Evolutionary conservation across 23 red algal genomes (phyloP), one percentile per base, ranked within the genome.

Genomic region (Pyropia haitanensis): DNA sequence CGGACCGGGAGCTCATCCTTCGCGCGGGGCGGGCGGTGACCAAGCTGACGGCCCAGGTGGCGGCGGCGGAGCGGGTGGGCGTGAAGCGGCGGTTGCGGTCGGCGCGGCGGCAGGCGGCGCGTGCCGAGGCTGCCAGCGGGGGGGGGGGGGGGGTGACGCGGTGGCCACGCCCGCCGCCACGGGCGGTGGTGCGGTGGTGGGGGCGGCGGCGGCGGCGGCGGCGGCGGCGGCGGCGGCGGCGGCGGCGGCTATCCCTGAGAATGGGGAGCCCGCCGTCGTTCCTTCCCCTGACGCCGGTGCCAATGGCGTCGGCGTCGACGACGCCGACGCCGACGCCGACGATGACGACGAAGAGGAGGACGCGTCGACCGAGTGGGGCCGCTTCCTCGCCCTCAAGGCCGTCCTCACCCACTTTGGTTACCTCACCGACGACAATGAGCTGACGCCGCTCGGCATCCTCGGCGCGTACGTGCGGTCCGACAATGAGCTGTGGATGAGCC

Each of bases 401-500:
- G 89, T 95, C 0, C 68, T 95, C 14, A 62, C 67, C 34, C 70
- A 78, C 26, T 95, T 79, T 57, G 79, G 78, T 9, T 95, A 73
- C 68, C 23, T 95, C 24, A 60, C 80, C n/a, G 72, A 64, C 18
- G 53, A 73, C 21, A 61, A 85, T 21, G 55, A 73, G 16, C 65
- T 96, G 1, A 96, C 92, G 10, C 64, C 65, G 19, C 32, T 96
- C n/a, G 92, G 92, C 14, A 51, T 48, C 16, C 16, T 96, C 1
- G 85, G 84, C 21, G 82, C 83, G 6, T 62, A 72, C 44, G 63
- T 90, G 48, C 61, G 92, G 17, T 65, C 76, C n/a, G 84, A 89
- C 18, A 96, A 96, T 50, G 92, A 96, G 65, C 56, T 96, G 19
- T 96, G 92, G 92, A 67, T 72, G 51, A 85, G 79, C 44, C 8